A percentile compares a stretch with the other conserved stretches of the same genome.
Evolutionary conservation across 2,329 filamentous ascomycete genomes (phyloP).

Genomic region (Metarhizium robertsii): DNA sequence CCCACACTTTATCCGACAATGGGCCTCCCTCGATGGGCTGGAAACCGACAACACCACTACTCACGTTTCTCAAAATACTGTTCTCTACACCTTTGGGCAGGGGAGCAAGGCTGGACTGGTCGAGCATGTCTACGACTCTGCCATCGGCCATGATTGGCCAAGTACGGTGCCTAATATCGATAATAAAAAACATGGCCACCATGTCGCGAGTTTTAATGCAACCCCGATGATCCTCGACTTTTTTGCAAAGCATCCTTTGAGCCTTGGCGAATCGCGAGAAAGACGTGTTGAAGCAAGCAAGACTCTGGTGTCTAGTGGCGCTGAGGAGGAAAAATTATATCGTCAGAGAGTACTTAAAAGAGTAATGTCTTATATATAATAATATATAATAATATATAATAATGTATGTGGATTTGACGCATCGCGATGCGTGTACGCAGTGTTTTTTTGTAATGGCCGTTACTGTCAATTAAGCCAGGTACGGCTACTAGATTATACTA

Average conservation of each 20-base stretch:
- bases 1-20: constrained; percentile 25
- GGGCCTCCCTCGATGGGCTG: constrained; percentile 23
- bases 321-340: too few species aligned
- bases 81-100: constrained; percentile 21
- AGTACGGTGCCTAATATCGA: constrained; percentile 25
- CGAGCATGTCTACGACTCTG: constrained; percentile 22
- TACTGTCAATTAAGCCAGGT: too few species aligned
- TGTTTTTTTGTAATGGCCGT: too few species aligned
- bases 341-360: too few species aligned
- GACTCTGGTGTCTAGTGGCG: too few species aligned
- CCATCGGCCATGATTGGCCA: constrained; percentile 28
- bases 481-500: too few species aligned
- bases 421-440: too few species aligned
- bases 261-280: too few species aligned
- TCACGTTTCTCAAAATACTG: constrained; percentile 12
- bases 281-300: too few species aligned
- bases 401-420: too few species aligned
- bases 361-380: too few species aligned
- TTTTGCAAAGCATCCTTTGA: constrained; percentile 14
- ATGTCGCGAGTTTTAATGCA: constrained; percentile 23
- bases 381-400: too few species aligned
- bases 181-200: constrained; percentile 19
- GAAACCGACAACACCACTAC: constrained; percentile 7
- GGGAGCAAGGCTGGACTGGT: constrained; percentile 17
- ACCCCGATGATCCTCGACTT: constrained; percentile 30